These are phyloP conservation scores for Ceriops tagal DNA, from an alignment of 345 rosid species.

Conservation along the genomic window DNA sequence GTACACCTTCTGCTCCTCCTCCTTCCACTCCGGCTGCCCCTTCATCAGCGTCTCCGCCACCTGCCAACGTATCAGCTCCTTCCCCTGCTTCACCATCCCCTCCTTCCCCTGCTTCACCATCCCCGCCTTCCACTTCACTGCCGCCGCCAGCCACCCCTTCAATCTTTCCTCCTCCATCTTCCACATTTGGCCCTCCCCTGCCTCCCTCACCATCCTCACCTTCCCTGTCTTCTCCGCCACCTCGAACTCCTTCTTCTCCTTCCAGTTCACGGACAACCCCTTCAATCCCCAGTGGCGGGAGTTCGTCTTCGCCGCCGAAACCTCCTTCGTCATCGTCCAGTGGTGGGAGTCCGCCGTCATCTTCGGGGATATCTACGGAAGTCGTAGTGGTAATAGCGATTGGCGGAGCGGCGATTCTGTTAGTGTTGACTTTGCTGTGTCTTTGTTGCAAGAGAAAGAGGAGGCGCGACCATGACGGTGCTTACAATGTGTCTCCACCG, in stretches of 20 bases:
- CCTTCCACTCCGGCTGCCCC: slow-evolving; percentile 41
- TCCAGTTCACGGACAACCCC: slow-evolving; percentile 29
- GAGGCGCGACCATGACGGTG: slow-evolving; percentile 21
- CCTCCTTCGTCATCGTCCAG: not conserved
- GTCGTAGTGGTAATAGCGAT: slow-evolving; percentile 28
- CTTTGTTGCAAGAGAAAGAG: slow-evolving; percentile 24
- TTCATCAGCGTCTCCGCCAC: slow-evolving; percentile 29
- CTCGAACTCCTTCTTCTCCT: slow-evolving; percentile 25
- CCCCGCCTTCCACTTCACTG: slow-evolving; percentile 33
- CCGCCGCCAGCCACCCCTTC: slow-evolving; percentile 30
- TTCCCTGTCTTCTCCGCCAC: slow-evolving; percentile 18
- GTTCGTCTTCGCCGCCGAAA: not conserved
- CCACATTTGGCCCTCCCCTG: slow-evolving; percentile 24
- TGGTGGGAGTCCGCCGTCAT: not conserved
- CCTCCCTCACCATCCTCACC: slow-evolving; percentile 19
- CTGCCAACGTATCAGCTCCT: slow-evolving; percentile 21
- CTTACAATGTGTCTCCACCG: slow-evolving; percentile 33
- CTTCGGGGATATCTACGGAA: slow-evolving; percentile 19
- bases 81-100: slow-evolving; percentile 30
- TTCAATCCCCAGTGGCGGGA: not conserved
- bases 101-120: slow-evolving; percentile 20
- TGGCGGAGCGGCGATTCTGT: slow-evolving; percentile 24
- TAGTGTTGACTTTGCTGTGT: slow-evolving; percentile 16
- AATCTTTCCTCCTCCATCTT: slow-evolving; percentile 29
- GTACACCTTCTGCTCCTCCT: slow-evolving; percentile 35